These are phyloP conservation scores for Globisporangium canariense DNA, from an alignment of 352 stramenopile species.

Conservation along the genomic window DNA sequence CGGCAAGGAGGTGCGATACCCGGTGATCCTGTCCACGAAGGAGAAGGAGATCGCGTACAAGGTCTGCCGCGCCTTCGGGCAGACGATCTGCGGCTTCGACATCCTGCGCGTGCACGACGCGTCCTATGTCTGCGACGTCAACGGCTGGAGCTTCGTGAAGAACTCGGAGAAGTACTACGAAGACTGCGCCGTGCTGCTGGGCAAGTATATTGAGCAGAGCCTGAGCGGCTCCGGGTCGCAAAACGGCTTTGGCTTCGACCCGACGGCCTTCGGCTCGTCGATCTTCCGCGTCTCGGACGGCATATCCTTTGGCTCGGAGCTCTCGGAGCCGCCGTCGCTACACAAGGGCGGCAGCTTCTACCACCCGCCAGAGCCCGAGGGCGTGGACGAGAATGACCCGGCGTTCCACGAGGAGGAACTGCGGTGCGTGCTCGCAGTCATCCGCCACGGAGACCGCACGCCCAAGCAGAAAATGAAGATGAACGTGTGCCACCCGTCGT, in stretches of 20 bases:
- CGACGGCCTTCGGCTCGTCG: slow-evolving; percentile 52
- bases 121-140: slow-evolving; percentile 99
- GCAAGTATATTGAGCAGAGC: slow-evolving; percentile 71
- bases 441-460: slow-evolving; percentile 98
- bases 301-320: slow-evolving; percentile 34
- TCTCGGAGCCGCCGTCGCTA: slow-evolving; percentile 54
- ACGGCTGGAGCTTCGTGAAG: slow-evolving; percentile 99
- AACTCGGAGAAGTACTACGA: slow-evolving; percentile 99
- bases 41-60: slow-evolving; percentile 99
- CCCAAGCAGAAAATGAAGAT: slow-evolving; percentile 99
- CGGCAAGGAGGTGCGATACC: slow-evolving; percentile 98
- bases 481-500: slow-evolving; percentile 87
- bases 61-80: slow-evolving; percentile 72
- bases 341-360: slow-evolving; percentile 18
- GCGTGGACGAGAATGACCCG: slow-evolving; percentile 23
- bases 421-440: slow-evolving; percentile 98
- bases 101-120: slow-evolving; percentile 92
- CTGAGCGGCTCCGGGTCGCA: slow-evolving; percentile 26
- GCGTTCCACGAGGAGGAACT: slow-evolving; percentile 93
- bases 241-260: slow-evolving; percentile 51
- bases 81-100: slow-evolving; percentile 99
- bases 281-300: slow-evolving; percentile 58
- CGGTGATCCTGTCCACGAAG: slow-evolving; percentile 96
- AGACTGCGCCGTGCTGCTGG: slow-evolving; percentile 94
- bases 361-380: slow-evolving; percentile 13